Evolutionary conservation across 2,329 filamentous ascomycete genomes (phyloP).

Genomic region (Cladophialophora exuberans): DNA sequence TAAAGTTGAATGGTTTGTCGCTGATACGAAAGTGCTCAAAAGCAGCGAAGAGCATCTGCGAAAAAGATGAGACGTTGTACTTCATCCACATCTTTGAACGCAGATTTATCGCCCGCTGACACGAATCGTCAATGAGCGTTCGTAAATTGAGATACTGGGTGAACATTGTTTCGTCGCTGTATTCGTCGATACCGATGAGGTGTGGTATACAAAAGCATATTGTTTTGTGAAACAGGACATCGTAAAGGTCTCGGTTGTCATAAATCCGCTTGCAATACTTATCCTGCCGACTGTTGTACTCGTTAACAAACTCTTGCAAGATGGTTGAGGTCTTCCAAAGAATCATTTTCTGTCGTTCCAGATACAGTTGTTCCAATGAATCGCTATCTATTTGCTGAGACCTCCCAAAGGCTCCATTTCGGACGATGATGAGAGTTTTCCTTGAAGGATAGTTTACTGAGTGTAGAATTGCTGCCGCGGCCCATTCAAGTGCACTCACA

Average conservation of each 20-base stretch:
- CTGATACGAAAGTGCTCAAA: slow-evolving; percentile 16
- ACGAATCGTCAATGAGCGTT: slow-evolving; percentile 8
- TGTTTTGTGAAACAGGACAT: slow-evolving; percentile 1
- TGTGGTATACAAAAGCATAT: slow-evolving; percentile 6
- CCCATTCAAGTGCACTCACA: slow-evolving; percentile 9
- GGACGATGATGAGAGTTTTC: slow-evolving; percentile 13
- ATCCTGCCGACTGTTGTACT: slow-evolving; percentile 9
- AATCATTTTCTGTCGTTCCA: slow-evolving; percentile 3
- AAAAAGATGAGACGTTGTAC: slow-evolving; percentile 9
- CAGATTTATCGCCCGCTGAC: neutral
- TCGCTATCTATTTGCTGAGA: slow-evolving; percentile 1
- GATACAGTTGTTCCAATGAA: neutral
- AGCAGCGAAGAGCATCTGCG: slow-evolving; percentile 9
- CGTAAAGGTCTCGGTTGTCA: slow-evolving; percentile 10
- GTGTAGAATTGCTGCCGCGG: slow-evolving; percentile 4
- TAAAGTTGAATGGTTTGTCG: slow-evolving; percentile 17
- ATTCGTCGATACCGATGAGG: slow-evolving; percentile 3
- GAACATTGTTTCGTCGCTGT: slow-evolving; percentile 5
- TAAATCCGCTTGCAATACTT: slow-evolving; percentile 8
- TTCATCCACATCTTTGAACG: slow-evolving; percentile 10
- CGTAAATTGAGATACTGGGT: slow-evolving; percentile 3
- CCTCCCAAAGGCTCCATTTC: slow-evolving; percentile 5
- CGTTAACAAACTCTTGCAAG: slow-evolving; percentile 3
- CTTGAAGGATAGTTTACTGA: slow-evolving; percentile 14
- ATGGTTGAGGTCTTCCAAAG: slow-evolving; percentile 4